Conservation (phyloP, 2,329 filamentous ascomycete species). For the Ophiocordyceps unilateralis region DNA sequence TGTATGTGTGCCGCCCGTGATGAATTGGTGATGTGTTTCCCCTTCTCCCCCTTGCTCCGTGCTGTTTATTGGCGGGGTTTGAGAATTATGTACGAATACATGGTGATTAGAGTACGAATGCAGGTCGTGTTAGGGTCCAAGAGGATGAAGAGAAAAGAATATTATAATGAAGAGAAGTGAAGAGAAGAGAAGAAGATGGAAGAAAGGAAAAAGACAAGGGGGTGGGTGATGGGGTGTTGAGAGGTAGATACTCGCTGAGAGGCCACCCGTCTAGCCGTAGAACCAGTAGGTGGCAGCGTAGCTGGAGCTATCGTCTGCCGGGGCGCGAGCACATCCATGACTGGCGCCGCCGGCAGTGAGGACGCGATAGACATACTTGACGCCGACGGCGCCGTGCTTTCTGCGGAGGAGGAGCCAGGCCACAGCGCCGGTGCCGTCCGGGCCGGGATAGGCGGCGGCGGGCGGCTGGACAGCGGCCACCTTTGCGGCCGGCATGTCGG, state of each 20-base stretch:
- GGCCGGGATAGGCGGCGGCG: constrained; percentile 23
- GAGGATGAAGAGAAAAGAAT: too few relatives aligned
- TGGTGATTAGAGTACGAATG: too few relatives aligned
- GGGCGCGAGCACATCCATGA: constrained; percentile 21
- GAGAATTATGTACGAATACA: too few relatives aligned
- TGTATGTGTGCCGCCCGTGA: too few relatives aligned
- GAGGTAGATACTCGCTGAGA: too few relatives aligned
- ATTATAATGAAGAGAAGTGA: too few relatives aligned
- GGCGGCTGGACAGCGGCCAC: constrained; percentile 34
- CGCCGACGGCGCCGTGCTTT: constrained; percentile 19
- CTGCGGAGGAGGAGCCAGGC: constrained; percentile 34
- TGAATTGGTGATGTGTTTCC: too few relatives aligned
- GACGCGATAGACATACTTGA: constrained; percentile 34
- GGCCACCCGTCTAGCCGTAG: constrained; percentile 19
- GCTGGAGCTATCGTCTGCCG: constrained; percentile 30
- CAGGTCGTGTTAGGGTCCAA: too few relatives aligned
- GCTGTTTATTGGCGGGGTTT: too few relatives aligned
- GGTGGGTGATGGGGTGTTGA: too few relatives aligned
- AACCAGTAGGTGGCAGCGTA: constrained; percentile 45
- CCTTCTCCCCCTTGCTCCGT: too few relatives aligned
- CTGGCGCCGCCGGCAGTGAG: constrained; percentile 32
- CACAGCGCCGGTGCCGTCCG: constrained; percentile 32
- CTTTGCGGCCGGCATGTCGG: constrained; percentile 29
- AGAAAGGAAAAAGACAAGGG: constrained; percentile 1
- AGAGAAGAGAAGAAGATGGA: not conserved